Evolutionary conservation across 2,329 filamentous ascomycete genomes (phyloP).

Genomic region (Botrytis galanthina): DNA sequence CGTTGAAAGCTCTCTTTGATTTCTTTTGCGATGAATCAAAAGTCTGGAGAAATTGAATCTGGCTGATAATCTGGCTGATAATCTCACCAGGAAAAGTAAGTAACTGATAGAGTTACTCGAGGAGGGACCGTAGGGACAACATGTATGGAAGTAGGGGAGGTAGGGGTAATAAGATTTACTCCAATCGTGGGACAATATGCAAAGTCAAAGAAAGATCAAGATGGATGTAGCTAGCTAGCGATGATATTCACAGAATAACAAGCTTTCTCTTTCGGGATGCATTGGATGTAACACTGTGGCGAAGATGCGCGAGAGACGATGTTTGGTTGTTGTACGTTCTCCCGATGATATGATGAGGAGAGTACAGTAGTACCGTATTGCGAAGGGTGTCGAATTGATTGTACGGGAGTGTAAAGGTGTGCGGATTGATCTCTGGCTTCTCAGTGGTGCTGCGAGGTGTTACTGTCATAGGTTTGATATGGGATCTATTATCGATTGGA

Average conservation of each 20-base stretch:
- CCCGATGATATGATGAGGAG: background rate
- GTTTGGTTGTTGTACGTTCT: background rate
- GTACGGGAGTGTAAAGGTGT: background rate
- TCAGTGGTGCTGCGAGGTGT: background rate
- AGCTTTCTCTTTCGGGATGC: background rate
- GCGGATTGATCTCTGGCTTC: background rate
- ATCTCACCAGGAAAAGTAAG: background rate
- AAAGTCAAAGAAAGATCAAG: background rate
- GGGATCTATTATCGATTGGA: constrained; percentile 13
- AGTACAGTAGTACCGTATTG: background rate
- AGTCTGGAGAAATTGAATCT: background rate
- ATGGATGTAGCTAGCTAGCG: background rate
- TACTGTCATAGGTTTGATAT: background rate
- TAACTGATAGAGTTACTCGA: background rate
- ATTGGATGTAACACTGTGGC: background rate
- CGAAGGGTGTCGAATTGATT: background rate
- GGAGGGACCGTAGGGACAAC: background rate
- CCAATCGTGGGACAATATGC: background rate
- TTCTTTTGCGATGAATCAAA: background rate
- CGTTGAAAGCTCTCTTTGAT: background rate
- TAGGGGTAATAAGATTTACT: background rate
- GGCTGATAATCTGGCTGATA: background rate
- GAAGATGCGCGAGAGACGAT: background rate
- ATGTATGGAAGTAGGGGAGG: background rate
- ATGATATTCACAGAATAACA: constrained; percentile 14